Percentiles rank a stretch among this genome's conserved stretches.
Conservation (phyloP, 139 green algal genomes). For the Nannochloris sp. region DNA sequence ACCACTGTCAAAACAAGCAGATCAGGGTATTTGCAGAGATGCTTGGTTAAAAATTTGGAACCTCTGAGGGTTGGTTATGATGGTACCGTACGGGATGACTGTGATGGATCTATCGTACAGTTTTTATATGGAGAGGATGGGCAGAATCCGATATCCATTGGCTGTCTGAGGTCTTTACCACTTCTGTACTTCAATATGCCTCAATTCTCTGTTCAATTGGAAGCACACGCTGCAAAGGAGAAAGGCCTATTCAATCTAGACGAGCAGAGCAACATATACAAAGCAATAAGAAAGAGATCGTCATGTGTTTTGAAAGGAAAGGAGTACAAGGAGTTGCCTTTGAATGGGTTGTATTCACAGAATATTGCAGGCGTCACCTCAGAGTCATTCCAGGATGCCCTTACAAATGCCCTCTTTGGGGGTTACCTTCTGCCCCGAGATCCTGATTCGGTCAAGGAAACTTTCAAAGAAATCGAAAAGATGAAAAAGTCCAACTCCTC, state of each 20-base stretch:
- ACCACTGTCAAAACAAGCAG: constrained; percentile 94
- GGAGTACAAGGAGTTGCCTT: constrained; percentile 16
- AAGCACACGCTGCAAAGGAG: constrained; percentile 11
- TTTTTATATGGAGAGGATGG: constrained; percentile 95
- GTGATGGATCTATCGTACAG: constrained; percentile 74
- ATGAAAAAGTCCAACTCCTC: constrained; percentile 7
- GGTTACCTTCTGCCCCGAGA: constrained; percentile 33
- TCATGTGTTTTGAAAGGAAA: constrained; percentile 7
- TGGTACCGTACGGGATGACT: constrained; percentile 79
- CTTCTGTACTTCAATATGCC: constrained; percentile 58
- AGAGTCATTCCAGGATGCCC: constrained; percentile 61
- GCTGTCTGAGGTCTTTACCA: constrained; percentile 68
- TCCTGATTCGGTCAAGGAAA: constrained; percentile 24
- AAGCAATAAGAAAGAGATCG: neutral
- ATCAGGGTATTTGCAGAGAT: constrained; percentile 73
- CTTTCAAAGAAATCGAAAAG: constrained; percentile 27
- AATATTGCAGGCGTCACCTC: constrained; percentile 54
- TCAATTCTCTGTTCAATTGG: constrained; percentile 25
- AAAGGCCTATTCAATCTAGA: constrained; percentile 3
- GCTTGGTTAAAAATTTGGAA: constrained; percentile 94
- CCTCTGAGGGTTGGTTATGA: constrained; percentile 79
- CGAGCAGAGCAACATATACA: neutral
- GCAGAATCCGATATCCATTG: constrained; percentile 58
- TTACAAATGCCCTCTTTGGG: constrained; percentile 32
- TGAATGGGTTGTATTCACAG: constrained; percentile 26